Evolutionary conservation across 495 filamentous ascomycete species (phyloP).

Genomic region (Glutinoglossum americanum): DNA sequence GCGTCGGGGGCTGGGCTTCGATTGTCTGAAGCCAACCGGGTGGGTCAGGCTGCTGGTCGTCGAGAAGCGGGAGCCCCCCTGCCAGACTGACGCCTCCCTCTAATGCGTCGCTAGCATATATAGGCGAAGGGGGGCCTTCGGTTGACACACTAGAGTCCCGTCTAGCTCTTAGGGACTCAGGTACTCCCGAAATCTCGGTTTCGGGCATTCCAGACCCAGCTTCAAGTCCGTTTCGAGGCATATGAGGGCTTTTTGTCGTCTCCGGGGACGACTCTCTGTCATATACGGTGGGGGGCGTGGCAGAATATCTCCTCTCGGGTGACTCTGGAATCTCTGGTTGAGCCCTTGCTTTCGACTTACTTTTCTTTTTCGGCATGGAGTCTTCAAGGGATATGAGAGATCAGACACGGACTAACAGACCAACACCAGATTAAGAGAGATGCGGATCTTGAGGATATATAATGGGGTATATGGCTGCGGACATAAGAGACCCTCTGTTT

Average conservation of each 20-base stretch:
- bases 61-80: too few relatives aligned
- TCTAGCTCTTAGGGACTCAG: not conserved
- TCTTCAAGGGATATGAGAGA: not conserved
- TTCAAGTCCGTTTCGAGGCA: not conserved
- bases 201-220: not conserved
- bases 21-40: too few relatives aligned
- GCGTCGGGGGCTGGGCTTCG: too few relatives aligned
- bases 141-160: not conserved
- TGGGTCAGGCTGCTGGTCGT: too few relatives aligned
- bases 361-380: not conserved
- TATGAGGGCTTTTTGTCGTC: not conserved
- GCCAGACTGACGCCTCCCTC: not conserved
- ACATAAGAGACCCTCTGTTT: not conserved
- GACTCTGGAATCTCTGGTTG: not conserved
- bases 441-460: not conserved
- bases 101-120: not conserved
- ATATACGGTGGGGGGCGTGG: not conserved
- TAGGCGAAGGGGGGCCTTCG: not conserved
- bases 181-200: not conserved
- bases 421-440: not conserved
- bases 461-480: not conserved
- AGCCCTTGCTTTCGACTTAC: not conserved
- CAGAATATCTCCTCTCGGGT: not conserved
- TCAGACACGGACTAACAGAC: not conserved
- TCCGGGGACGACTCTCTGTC: not conserved